These are phyloP conservation scores for Cyathus striatus DNA, from an alignment of 768 basidiomycete species.

Conservation along the genomic window DNA sequence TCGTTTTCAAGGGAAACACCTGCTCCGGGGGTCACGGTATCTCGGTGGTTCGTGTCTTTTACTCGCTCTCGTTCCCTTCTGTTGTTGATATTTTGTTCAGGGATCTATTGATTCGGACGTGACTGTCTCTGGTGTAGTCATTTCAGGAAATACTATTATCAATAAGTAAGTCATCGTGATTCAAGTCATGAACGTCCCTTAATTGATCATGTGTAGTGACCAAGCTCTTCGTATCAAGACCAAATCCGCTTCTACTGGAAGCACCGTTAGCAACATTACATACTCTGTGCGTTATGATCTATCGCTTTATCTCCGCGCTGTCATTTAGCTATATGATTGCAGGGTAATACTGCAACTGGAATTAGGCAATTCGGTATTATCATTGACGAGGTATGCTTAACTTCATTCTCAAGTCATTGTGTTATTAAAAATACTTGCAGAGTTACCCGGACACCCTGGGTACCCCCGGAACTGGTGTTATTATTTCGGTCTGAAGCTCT, in stretches of 20 bases:
- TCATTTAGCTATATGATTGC: no score
- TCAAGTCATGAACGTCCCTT: background rate
- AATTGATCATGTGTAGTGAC: conserved; percentile 24
- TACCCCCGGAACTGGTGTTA: conserved; percentile 51
- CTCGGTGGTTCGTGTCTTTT: conserved; percentile 45
- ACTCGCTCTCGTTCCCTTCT: no score
- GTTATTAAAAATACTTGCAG: conserved; percentile 17
- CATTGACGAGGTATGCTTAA: conserved; percentile 52
- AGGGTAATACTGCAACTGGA: conserved; percentile 51
- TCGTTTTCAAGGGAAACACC: conserved; percentile 43
- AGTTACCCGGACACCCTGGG: conserved; percentile 53
- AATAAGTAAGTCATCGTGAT: conserved; percentile 33
- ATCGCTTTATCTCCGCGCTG: no score
- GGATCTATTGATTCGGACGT: conserved; percentile 48
- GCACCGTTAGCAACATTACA: conserved; percentile 43
- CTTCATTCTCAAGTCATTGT: background rate
- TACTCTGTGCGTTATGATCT: conserved; percentile 40
- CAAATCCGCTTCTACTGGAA: conserved; percentile 33
- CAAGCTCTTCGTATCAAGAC: conserved; percentile 65
- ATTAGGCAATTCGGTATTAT: conserved; percentile 48
- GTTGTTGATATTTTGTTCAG: conserved; percentile 20
- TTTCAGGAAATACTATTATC: conserved; percentile 47
- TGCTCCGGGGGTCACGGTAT: conserved; percentile 64
- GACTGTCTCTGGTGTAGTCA: conserved; percentile 40
- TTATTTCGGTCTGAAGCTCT: conserved; percentile 51